Conservation (phyloP, 2,329 filamentous ascomycete species). For the Cadophora luteo-olivacea region DNA sequence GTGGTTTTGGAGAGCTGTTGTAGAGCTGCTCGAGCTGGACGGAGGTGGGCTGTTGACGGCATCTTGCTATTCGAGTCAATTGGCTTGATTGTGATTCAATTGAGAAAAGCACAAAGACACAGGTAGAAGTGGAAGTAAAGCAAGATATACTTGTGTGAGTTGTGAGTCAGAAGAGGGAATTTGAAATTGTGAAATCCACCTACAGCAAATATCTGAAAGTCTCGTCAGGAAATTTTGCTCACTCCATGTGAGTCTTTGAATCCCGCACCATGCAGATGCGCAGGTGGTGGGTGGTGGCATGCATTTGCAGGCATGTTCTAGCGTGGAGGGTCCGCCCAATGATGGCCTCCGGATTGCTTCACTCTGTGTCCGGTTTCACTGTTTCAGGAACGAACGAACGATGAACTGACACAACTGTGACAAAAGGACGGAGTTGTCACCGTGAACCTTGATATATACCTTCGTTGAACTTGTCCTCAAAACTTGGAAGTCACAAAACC, state of each 20-base stretch:
- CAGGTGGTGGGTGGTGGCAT: background rate
- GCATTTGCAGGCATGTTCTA: conserved; percentile 8
- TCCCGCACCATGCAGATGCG: background rate
- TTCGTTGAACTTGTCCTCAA: background rate
- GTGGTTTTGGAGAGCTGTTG: conserved; percentile 35
- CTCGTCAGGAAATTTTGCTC: conserved; percentile 14
- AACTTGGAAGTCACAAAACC: background rate
- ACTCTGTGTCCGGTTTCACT: background rate
- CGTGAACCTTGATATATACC: background rate
- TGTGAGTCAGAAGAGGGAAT: conserved; percentile 13
- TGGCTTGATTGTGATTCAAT: conserved; percentile 29
- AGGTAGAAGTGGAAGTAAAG: background rate
- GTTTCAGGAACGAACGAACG: conserved; percentile 7
- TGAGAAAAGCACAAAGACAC: conserved; percentile 8
- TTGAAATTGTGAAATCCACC: conserved; percentile 12
- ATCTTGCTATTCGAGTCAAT: conserved; percentile 27
- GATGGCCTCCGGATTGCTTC: conserved; percentile 1
- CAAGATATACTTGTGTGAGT: conserved; percentile 15
- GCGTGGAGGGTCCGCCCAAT: conserved; percentile 5
- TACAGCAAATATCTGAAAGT: conserved; percentile 10
- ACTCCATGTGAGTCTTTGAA: conserved; percentile 22
- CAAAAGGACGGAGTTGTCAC: background rate
- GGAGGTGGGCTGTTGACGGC: conserved; percentile 35
- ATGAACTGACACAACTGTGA: background rate
- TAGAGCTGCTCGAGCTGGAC: conserved; percentile 37